Evolutionary conservation across 768 basidiomycete genomes (phyloP), one percentile per base, ranked within the genome.

Genomic region (Pisolithus orientalis): DNA sequence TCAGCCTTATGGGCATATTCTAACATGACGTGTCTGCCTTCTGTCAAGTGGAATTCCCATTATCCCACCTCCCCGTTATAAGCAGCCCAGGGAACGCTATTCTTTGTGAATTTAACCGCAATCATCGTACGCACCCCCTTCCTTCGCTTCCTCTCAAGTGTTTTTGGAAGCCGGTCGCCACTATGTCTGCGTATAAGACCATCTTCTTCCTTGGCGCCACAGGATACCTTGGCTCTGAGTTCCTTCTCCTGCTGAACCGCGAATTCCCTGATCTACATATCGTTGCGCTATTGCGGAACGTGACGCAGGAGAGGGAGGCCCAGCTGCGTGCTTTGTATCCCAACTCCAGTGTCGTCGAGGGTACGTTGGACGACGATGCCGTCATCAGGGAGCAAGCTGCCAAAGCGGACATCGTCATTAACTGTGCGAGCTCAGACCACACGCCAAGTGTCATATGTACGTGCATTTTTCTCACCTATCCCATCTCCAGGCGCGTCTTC

Each of bases 171-270:
- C 16, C n/a, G 4, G 25, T 24, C 38, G 2, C 4, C 10, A 55
- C 28, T 28, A 61, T 63, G 62, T 51, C 57, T 29, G 6, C 34
- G 16, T 53, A 43, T 16, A 59, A 49, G 24, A 60, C 62, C 10
- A 59, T 75, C 51, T 72, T 77, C 60, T 64, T 75, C 48, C 62
- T 76, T 14, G 75, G 75, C 6, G 75, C 74, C 1, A 74, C 74
- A 2, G 75, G 75, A 17, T 75, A 70, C 58, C 60, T 76, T 37
- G 73, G 73, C 21, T 73, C 70, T 17, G 70, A 75, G 48, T 67
- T 76, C 53, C 59, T 76, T 5, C 13, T 64, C 1, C 51, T 66
- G 16, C 59, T 74, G 6, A 69, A 66, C 10, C 58, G 60, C 40
- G 67, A 70, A 25, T 62, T 61, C 29, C 70, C 72, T 0, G 53